phyloP scores from a whole-genome alignment of 2,329 filamentous ascomycete genomes.

The Lasiodiplodia sp. region DNA sequence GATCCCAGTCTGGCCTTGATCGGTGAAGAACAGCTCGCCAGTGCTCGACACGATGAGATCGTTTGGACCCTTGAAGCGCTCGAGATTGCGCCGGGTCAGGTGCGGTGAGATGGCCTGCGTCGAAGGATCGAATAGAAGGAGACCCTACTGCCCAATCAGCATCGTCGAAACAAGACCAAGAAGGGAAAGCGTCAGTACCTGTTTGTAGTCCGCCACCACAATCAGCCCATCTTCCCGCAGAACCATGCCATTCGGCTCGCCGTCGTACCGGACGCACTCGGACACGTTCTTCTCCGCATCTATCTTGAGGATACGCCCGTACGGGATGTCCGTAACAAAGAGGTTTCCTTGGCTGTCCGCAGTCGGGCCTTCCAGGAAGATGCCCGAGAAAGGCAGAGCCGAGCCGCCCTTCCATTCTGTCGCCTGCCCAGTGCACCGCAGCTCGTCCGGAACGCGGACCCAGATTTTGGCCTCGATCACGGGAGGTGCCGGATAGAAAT shows the following conservation, averaged over 20 bases:
- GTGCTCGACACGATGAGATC: slow-evolving; percentile 51
- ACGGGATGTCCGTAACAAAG: too few relatives aligned
- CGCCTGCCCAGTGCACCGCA: slow-evolving; percentile 35
- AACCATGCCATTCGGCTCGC: slow-evolving; percentile 52
- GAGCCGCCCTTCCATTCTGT: slow-evolving; percentile 14
- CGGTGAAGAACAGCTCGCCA: slow-evolving; percentile 53
- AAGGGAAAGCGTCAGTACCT: slow-evolving; percentile 38
- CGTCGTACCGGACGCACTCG: slow-evolving; percentile 48
- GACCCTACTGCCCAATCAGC: slow-evolving; percentile 40
- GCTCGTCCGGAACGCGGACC: slow-evolving; percentile 46
- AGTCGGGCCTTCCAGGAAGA: too few relatives aligned
- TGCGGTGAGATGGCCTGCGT: slow-evolving; percentile 40
- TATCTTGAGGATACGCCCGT: too few relatives aligned
- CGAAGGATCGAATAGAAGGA: slow-evolving; percentile 46
- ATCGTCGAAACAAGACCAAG: too few relatives aligned
- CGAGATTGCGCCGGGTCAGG: slow-evolving; percentile 49
- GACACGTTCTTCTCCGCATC: too few relatives aligned
- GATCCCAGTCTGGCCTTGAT: slow-evolving; percentile 52
- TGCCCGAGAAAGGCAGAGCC: too few relatives aligned
- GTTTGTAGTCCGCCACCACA: slow-evolving; percentile 53
- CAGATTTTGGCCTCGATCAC: slow-evolving; percentile 47
- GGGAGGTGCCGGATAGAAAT: slow-evolving; percentile 46
- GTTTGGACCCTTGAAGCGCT: slow-evolving; percentile 55
- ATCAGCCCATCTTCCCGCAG: slow-evolving; percentile 44
- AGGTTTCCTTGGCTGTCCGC: too few relatives aligned